phyloP scores from a whole-genome alignment of 495 filamentous ascomycete species.

The Thermothielavioides terrestris region DNA sequence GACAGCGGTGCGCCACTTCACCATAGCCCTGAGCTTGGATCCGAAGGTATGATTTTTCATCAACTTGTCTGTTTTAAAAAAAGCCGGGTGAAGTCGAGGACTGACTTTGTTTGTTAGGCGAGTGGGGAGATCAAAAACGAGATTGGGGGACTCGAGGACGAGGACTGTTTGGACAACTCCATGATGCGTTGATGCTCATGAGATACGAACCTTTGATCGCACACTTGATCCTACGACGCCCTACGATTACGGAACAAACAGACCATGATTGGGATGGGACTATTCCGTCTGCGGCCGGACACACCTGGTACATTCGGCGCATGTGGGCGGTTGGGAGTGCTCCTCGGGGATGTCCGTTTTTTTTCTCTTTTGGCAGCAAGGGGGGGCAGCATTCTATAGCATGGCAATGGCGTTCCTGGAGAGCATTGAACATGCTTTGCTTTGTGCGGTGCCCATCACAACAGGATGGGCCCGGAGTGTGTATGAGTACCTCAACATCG shows the following conservation, averaged over 20 bases:
- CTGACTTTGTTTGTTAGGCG: constrained; percentile 51
- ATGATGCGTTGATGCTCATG: constrained; percentile 38
- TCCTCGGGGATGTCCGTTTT: neutral
- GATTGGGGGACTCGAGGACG: constrained; percentile 82
- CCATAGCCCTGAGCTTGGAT: constrained; percentile 88
- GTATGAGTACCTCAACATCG: constrained; percentile 25
- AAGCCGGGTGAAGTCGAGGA: neutral
- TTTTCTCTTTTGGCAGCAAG: constrained; percentile 9
- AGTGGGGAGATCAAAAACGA: constrained; percentile 85
- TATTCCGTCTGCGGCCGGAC: neutral
- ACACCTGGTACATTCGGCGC: neutral
- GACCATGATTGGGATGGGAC: neutral
- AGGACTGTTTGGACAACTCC: constrained; percentile 67
- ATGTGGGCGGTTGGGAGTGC: neutral
- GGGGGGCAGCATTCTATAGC: constrained; percentile 15
- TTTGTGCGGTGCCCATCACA: neutral
- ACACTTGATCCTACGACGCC: constrained; percentile 1
- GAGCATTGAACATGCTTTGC: constrained; percentile 7
- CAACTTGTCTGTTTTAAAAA: neutral
- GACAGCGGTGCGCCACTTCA: constrained; percentile 82
- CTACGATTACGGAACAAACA: neutral
- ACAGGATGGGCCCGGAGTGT: constrained; percentile 7
- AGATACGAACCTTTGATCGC: constrained; percentile 14
- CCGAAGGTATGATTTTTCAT: constrained; percentile 74
- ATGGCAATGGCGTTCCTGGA: constrained; percentile 27